phyloP scores from a whole-genome alignment of 257 asterid genomes.

The Oldenlandia corymbosa region DNA sequence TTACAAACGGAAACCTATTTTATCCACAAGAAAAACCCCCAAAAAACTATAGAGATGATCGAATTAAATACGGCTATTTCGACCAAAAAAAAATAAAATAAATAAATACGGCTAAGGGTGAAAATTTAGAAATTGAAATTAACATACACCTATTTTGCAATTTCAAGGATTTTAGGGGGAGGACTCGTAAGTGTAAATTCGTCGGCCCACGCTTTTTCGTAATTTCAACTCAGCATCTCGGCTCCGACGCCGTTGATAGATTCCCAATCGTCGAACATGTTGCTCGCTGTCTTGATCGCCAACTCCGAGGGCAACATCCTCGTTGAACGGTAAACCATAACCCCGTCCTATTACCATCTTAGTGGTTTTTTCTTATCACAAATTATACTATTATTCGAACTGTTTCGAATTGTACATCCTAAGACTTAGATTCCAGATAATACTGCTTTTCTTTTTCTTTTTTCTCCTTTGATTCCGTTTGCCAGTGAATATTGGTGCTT shows the following conservation, averaged over 20 bases:
- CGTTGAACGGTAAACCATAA: conserved; percentile 62
- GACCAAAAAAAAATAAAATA: no score
- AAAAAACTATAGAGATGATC: no score
- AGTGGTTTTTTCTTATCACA: not conserved
- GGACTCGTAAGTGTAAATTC: no score
- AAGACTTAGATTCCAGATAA: not conserved
- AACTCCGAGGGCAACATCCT: conserved; percentile 93
- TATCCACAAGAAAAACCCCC: no score
- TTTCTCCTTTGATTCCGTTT: not conserved
- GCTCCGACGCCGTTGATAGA: conserved; percentile 11
- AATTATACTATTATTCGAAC: not conserved
- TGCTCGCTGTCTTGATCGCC: conserved; percentile 80
- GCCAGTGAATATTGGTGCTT: not conserved
- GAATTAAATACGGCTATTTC: no score
- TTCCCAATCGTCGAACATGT: conserved; percentile 28
- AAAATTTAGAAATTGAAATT: no score
- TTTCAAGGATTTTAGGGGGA: no score
- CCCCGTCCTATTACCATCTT: not conserved
- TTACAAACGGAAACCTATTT: no score
- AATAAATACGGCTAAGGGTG: no score
- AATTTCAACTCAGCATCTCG: not conserved
- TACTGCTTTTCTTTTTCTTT: no score
- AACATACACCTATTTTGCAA: no score
- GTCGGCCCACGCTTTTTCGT: no score
- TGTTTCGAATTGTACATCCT: not conserved